These are phyloP conservation scores for Russula ochroleuca DNA, from an alignment of 768 basidiomycete species.

Conservation along the genomic window DNA sequence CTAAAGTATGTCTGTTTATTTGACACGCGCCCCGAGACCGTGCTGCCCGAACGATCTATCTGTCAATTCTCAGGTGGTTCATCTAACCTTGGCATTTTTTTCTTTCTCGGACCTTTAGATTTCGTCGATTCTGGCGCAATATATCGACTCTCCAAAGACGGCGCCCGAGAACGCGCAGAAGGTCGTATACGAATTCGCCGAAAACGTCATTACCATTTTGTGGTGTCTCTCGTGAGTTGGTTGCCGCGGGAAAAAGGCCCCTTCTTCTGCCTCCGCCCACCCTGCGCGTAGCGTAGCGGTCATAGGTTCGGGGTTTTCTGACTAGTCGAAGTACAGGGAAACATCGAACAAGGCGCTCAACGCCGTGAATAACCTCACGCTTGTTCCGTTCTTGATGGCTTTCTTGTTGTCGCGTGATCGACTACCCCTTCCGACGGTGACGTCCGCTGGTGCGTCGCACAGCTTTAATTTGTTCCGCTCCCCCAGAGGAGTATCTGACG, in stretches of 20 bases:
- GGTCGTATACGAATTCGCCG: slow-evolving; percentile 81
- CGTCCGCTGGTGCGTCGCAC: slow-evolving; percentile 62
- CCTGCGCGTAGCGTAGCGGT: not conserved
- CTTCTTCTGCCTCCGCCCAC: not conserved
- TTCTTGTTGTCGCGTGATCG: slow-evolving; percentile 70
- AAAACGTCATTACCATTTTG: slow-evolving; percentile 86
- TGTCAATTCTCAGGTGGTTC: not conserved
- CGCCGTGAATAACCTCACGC: slow-evolving; percentile 75
- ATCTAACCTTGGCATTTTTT: not conserved
- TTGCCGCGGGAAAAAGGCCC: not conserved
- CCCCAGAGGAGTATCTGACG: not conserved
- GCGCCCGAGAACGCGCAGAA: slow-evolving; percentile 66
- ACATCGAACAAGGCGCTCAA: slow-evolving; percentile 89
- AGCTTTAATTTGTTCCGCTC: slow-evolving; percentile 1
- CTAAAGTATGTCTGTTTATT: slow-evolving; percentile 51
- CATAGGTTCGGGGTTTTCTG: slow-evolving; percentile 29
- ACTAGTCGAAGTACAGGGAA: slow-evolving; percentile 48
- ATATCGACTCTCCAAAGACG: slow-evolving; percentile 54
- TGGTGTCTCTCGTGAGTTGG: slow-evolving; percentile 91
- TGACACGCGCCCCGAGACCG: not conserved
- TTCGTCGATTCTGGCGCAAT: slow-evolving; percentile 64
- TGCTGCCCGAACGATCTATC: not conserved
- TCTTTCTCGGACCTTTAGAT: slow-evolving; percentile 46
- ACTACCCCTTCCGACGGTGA: slow-evolving; percentile 65
- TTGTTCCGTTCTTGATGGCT: slow-evolving; percentile 85